phyloP scores from a whole-genome alignment of 106 monocot species.

The Platanthera guangdongensis region DNA sequence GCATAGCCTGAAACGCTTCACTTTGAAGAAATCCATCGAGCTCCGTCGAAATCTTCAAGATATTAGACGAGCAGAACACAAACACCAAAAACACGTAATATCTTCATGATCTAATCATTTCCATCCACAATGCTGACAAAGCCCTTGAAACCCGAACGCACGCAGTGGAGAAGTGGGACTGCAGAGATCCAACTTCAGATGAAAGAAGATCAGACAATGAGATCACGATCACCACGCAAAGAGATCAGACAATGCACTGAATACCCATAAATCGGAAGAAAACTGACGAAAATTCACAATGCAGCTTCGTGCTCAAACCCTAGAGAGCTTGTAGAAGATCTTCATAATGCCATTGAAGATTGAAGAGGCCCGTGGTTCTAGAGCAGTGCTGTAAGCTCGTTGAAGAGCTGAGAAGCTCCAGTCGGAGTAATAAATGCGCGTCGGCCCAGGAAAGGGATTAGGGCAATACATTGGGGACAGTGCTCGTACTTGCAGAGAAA shows the following conservation, averaged over 20 bases:
- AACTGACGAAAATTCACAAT: neutral
- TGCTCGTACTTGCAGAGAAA: too few relatives aligned
- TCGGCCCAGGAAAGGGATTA: neutral
- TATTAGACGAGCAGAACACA: neutral
- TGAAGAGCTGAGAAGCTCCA: neutral
- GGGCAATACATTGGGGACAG: too few relatives aligned
- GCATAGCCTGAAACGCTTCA: constrained; percentile 25
- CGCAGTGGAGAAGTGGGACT: neutral
- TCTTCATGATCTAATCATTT: neutral
- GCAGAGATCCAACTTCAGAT: neutral
- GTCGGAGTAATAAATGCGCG: neutral
- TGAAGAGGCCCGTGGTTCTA: neutral
- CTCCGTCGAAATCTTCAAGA: neutral
- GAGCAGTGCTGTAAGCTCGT: neutral
- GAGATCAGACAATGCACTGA: neutral
- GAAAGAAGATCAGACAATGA: neutral
- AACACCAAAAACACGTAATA: neutral
- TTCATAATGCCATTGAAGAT: neutral
- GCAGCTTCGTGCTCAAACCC: neutral
- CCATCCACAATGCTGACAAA: neutral
- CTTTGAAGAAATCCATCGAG: constrained; percentile 71
- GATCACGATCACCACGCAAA: neutral
- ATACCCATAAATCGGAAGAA: neutral
- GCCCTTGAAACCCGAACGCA: neutral
- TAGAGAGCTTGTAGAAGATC: neutral